Evolutionary conservation across 2,329 filamentous ascomycete species (phyloP), one percentile per base, ranked within the genome.

Genomic region (Neofusicoccum ribis): DNA sequence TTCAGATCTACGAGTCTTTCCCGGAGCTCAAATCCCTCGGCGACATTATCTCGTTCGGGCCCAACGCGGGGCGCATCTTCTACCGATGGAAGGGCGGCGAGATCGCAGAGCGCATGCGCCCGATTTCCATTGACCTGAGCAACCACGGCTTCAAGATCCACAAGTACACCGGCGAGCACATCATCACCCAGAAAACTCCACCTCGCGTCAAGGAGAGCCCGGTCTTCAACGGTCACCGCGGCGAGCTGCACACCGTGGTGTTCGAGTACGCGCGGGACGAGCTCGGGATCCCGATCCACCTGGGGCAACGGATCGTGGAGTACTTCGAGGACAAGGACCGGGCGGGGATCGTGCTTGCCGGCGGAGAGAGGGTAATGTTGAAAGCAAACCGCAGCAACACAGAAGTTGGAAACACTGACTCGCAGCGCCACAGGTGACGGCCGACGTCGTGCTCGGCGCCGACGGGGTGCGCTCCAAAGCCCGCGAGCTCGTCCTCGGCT

Each of bases 11-110:
- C 72, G 86, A 88, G 69, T 80, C 82, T 0, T 88, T 87, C 66
- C 74, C 76, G 7, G 81, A 83, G 63, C 81, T 88, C 63, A 89
- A 88, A 69, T 75, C 79, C 3, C 80, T 89, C 0, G 87, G 86
- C 61, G 85, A 88, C 74, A 87, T 88, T 67, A 88, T 88, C 67
- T 85, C 83, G 12, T 88, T 88, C 67, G 86, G 86, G 1, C 79
- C 84, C 54, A 89, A 89, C 68, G 85, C 81, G 12, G 85, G 85
- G 0, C 83, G 86, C 46, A 88, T 89, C 69, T 87, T 88, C 70
- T 72, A 83, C 61, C 82, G 86, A 3, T 89, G 87, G 86, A 78
- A 76, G 0, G 72, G 82, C 34, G 83, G 85, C 37, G 73, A 77
- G 39, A 78, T 88, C 9, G 78, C 80, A 7, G 73, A 75, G 51